Conservation (phyloP, 257 asterid genomes). For the Fraxinus cuspidata region DNA sequence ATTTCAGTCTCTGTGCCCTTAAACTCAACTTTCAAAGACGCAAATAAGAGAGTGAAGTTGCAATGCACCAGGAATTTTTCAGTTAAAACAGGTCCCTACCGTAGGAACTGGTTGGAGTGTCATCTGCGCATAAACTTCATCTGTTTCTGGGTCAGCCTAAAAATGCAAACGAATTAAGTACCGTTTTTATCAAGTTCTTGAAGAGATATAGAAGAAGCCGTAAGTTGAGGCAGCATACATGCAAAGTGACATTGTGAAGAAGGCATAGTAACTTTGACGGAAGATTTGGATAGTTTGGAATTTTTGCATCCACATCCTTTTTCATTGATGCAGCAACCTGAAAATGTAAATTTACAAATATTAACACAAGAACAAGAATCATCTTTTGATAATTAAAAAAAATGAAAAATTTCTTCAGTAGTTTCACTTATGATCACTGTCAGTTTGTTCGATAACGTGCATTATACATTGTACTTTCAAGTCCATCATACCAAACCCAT, state of each 20-base stretch:
- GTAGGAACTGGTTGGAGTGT: slow-evolving; percentile 61
- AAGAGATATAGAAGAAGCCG: background rate
- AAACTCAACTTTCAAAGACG: background rate
- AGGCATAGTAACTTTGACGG: slow-evolving; percentile 85
- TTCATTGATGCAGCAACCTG: slow-evolving; percentile 98
- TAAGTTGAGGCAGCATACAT: slow-evolving; percentile 29
- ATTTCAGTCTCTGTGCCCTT: background rate
- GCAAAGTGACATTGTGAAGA: slow-evolving; percentile 55
- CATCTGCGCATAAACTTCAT: slow-evolving; percentile 63
- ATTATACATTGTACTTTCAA: too few relatives aligned
- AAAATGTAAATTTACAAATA: slow-evolving; percentile 1
- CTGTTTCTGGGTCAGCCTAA: slow-evolving; percentile 63
- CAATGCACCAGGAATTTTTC: background rate
- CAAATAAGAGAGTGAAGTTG: background rate
- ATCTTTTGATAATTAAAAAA: slow-evolving; percentile 27
- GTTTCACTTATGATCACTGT: background rate
- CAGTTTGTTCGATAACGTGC: slow-evolving; percentile 17
- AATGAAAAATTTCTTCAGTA: slow-evolving; percentile 23
- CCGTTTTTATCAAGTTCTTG: background rate
- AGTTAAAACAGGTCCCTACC: slow-evolving; percentile 24
- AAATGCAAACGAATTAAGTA: slow-evolving; percentile 1
- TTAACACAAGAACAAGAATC: too few relatives aligned
- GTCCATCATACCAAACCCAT: too few relatives aligned
- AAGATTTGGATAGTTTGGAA: slow-evolving; percentile 88
- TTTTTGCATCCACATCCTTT: slow-evolving; percentile 76